These are phyloP conservation scores for Fusarium poae DNA, from an alignment of 2,329 filamentous ascomycete species.

Conservation along the genomic window DNA sequence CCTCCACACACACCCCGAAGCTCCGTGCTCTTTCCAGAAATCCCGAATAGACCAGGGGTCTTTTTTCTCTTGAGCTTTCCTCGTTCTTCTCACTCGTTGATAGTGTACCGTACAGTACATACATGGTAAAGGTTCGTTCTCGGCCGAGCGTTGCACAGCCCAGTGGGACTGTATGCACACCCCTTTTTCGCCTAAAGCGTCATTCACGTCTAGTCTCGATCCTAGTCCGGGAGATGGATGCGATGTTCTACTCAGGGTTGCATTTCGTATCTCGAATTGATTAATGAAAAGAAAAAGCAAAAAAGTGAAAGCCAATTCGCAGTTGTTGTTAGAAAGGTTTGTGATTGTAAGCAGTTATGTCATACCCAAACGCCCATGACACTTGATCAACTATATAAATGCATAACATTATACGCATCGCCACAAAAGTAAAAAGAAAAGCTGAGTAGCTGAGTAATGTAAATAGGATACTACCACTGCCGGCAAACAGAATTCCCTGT, in stretches of 20 bases:
- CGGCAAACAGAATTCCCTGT: slow-evolving; percentile 10
- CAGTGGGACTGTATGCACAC: slow-evolving; percentile 1
- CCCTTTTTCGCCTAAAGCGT: slow-evolving; percentile 32
- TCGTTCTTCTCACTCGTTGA: background rate
- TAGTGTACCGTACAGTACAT: background rate
- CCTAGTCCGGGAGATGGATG: slow-evolving; percentile 26
- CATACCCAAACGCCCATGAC: slow-evolving; percentile 19
- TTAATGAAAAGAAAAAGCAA: slow-evolving; percentile 8
- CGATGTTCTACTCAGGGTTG: background rate
- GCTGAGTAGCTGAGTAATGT: slow-evolving; percentile 6
- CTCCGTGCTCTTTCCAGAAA: slow-evolving; percentile 15
- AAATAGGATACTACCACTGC: slow-evolving; percentile 14
- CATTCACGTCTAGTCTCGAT: slow-evolving; percentile 37
- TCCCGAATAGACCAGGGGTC: slow-evolving; percentile 20
- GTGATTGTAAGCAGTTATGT: slow-evolving; percentile 19
- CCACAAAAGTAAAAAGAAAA: slow-evolving; percentile 11
- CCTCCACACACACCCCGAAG: slow-evolving; percentile 17
- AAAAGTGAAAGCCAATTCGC: background rate
- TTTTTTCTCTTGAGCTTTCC: background rate
- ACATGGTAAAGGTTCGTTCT: slow-evolving; percentile 32
- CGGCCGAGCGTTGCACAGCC: slow-evolving; percentile 45
- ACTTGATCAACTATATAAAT: slow-evolving; percentile 16
- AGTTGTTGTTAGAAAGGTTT: background rate
- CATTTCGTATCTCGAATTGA: slow-evolving; percentile 23
- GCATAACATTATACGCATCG: slow-evolving; percentile 5